Base-by-base conservation (phyloP, 2,329 filamentous ascomycete species). In the Paecilomyces niveus region DNA sequence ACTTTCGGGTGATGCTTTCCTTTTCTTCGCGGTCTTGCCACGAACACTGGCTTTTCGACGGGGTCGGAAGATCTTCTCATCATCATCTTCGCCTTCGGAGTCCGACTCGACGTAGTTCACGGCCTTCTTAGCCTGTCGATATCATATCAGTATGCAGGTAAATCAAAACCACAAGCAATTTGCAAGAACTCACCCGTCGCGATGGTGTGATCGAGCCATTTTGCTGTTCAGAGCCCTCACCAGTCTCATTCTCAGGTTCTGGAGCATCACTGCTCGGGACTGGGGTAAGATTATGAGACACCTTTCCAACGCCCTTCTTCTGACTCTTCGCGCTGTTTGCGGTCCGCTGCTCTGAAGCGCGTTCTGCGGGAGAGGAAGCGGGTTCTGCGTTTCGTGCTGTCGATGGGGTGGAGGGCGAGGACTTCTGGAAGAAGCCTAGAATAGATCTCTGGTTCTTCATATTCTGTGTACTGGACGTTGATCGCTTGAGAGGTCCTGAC, bases 91-190 rank as follows among this genome's bases (percentile, higher is more conserved):
- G 18, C 83, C 82, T 58, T 91, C 88, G 53, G 90, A 89, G 52
- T 90, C 90, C 1, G 90, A 92, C 68, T 97, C 92, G 63, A 89
- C 87, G 72, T 97, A 97, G 71, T 94, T 75, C 22, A 75, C 82
- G 53, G 80, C 73, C 67, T 86, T 88, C 71, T 84, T 86, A 11
- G 79, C 80, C 81, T 86, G 53, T 2, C 52, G 11, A 24, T 50
- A 24, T 45, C n/a, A 51, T 33, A 59, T 58, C 49, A 64, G 58
- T 39, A 51, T 45, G 29, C 9, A 11, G 35, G 33, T n/a, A 56
- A 67, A 35, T 67, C 52, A 7, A 24, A 13, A 50, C 33, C 22
- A 35, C 52, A 13, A 50, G 18, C 18, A n/a, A 10, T 29, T 9
- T 6, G 11, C 11, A 24, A 11, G 3, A 55, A 18, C 75, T 62